Evolutionary conservation across 129 eudicot genomes (phyloP), one percentile per base, ranked within the genome.

Genomic region (Arctium lappa): DNA sequence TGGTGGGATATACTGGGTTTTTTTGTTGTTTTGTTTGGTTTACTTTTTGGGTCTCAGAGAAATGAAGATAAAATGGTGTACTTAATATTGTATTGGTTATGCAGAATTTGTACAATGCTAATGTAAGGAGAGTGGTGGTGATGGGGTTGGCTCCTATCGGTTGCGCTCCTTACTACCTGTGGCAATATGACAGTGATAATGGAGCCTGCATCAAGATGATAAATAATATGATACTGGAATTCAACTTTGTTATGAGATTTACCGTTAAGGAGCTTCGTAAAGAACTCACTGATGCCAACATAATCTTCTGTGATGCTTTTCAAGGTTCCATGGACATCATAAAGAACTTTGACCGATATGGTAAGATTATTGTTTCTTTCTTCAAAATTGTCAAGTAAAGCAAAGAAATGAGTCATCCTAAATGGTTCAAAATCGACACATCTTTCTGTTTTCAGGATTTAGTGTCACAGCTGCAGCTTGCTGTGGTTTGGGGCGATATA

Each of bases 111-210:
- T 91, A 92, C 84, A 87, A 87, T 73, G 90, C 90, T 27, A 89
- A 89, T 71, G 99, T 90, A 13, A 90, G 99, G 88, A 89, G 87
- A 78, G 92, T 95, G 80, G 98, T 93, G 79, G 88, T 95, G 70
- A 93, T 92, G 97, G 99, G 99, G 75, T 80, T 91, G 76, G 97
- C 99, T n/a, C 99, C 98, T 6, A 79, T 95, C 42, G 99, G 98
- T 30, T 95, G 99, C 79, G 97, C 99, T 34, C 99, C 99, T 73
- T 92, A 88, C 84, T 95, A 91, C 89, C 80, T 95, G 84, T 95
- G 97, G 98, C 81, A 88, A 80, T 91, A 93, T 44, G 80, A 79
- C 69, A 95, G 98, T 76, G 75, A 66, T 31, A 76, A 89, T 70
- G 99, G 99, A 16, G 89, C 88, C 71, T 95, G 99, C 68, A 80